Conservation (phyloP, 2,329 filamentous ascomycete genomes). For the Botryosphaeria dothidea region DNA sequence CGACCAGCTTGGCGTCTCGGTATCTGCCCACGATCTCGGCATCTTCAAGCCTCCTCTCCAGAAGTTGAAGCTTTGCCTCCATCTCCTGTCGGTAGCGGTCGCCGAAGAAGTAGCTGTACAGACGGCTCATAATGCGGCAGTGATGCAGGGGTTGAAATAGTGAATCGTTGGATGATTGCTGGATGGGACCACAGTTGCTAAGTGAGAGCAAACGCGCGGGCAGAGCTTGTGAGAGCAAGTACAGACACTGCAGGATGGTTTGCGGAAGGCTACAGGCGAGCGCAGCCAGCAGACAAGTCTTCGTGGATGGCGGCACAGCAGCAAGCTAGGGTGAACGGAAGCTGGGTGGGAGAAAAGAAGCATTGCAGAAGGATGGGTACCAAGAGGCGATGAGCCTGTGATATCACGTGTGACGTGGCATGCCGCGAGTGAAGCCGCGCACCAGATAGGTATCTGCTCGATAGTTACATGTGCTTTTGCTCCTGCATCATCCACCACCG, state of each 20-base stretch:
- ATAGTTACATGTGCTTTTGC: slow-evolving; percentile 13
- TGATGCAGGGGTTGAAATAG: neutral
- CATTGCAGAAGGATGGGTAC: neutral
- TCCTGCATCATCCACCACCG: neutral
- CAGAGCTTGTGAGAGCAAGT: neutral
- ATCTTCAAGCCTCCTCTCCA: slow-evolving; percentile 26
- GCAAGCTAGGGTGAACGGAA: neutral
- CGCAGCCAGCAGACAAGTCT: neutral
- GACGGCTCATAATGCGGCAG: slow-evolving; percentile 4
- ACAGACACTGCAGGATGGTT: neutral
- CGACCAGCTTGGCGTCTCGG: slow-evolving; percentile 30
- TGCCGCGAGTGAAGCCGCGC: neutral
- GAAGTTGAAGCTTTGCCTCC: neutral
- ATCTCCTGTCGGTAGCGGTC: slow-evolving; percentile 8
- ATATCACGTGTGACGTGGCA: slow-evolving; percentile 17
- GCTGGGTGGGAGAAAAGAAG: neutral
- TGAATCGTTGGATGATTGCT: neutral
- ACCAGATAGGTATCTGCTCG: neutral
- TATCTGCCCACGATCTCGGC: slow-evolving; percentile 9
- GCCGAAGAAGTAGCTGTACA: slow-evolving; percentile 16
- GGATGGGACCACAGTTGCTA: neutral
- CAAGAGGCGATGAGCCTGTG: neutral
- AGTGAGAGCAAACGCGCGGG: neutral
- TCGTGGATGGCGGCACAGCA: neutral
- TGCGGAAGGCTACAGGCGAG: neutral